Base-by-base conservation (phyloP, 495 filamentous ascomycete genomes). In the Aspergillus taichungensis region DNA sequence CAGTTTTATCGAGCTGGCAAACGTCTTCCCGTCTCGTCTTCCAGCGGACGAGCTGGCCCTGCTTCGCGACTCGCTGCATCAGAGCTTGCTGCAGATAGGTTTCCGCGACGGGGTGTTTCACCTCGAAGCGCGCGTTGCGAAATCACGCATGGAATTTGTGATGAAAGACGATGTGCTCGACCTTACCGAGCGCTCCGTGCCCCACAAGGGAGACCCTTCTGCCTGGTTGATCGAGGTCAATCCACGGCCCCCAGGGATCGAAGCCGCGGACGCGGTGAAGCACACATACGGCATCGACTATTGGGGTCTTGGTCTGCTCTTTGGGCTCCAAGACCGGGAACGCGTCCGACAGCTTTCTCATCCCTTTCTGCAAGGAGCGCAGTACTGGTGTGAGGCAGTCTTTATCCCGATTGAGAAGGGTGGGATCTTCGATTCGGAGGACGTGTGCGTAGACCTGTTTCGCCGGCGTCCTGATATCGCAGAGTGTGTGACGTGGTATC, bases 201-300 rank as follows among this genome's bases (percentile, higher is more conserved):
- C 38, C 6, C 0, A 1, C 11, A 27, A 12, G 18, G 14, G 12
- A 24, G n/a, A 29, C 30, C 46, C 46, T 6, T 36, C 39, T 2
- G 13, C 38, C 8, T 48, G 37, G 37, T 33, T 48, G 28, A 48
- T 48, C n/a, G 45, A 48, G 30, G 30, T 48, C 30, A 48, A 48
- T 12, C 37, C 37, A 1, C 45, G 45, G 1, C 37, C 37, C 10
- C 45, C 33, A 4, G 45, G 37, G 1, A 48, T 48, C 2, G 6
- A 49, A 18, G 63, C 51, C 24, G 51, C 56, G 5, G 44, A 52
- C 1, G 55, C 59, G 2, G 43, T 55, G 0, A 34, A 50, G 8
- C 45, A 51, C 12, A 64, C 69, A 0, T 69, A 70, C 46, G 69
- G 70, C 12, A 58, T 74, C 7, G 66, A 70, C 35, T 68, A 60